A percentile compares a stretch with the other conserved stretches of the same genome.
Evolutionary conservation across 2,329 filamentous ascomycete genomes (phyloP).

Genomic region (Aspergillus sp.): DNA sequence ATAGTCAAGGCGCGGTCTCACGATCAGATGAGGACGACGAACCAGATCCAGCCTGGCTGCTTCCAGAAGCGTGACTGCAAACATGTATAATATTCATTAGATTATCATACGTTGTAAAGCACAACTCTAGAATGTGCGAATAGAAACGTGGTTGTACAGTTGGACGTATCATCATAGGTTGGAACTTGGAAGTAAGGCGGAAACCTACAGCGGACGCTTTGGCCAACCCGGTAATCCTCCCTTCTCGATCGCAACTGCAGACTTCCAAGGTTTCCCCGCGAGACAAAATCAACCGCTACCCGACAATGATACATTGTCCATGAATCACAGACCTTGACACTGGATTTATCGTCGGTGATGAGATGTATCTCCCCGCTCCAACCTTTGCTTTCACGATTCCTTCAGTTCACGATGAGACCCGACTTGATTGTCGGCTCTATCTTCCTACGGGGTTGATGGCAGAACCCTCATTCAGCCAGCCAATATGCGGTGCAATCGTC

Average conservation of each 20-base stretch:
- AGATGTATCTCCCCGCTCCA: conserved; percentile 32
- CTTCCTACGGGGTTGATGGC: conserved; percentile 51
- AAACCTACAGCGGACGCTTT: too few relatives aligned
- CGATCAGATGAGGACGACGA: conserved; percentile 39
- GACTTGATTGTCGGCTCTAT: conserved; percentile 80
- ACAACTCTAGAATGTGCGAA: not conserved
- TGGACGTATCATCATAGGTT: not conserved
- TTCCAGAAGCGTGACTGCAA: conserved; percentile 26
- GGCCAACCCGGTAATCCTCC: too few relatives aligned
- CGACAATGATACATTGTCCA: not conserved
- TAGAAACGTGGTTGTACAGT: too few relatives aligned
- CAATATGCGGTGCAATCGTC: conserved; percentile 60
- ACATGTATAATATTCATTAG: not conserved
- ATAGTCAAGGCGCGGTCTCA: conserved; percentile 16
- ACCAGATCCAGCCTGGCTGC: conserved; percentile 43
- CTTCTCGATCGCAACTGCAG: too few relatives aligned
- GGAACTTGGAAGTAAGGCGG: too few relatives aligned
- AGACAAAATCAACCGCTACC: not conserved
- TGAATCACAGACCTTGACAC: not conserved
- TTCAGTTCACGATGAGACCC: conserved; percentile 73
- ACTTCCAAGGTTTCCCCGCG: not conserved
- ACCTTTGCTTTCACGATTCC: conserved; percentile 70
- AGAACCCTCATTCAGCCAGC: conserved; percentile 26
- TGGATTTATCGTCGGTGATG: not conserved
- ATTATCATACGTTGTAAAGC: not conserved